phyloP scores from a whole-genome alignment of 768 basidiomycete genomes.

The Leccinum variicolor region DNA sequence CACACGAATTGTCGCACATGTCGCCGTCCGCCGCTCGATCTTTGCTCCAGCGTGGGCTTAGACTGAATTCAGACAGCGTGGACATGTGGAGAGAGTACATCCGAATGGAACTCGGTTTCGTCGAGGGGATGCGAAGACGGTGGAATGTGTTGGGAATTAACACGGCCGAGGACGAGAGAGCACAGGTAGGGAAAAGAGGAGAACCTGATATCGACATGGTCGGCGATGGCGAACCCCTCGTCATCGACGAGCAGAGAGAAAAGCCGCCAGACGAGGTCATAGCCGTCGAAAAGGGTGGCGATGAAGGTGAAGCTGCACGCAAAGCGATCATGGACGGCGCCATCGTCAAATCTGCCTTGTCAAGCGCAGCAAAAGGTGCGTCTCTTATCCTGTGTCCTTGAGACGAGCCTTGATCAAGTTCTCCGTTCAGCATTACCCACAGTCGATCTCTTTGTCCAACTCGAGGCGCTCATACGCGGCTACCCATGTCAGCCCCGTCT shows the following conservation, averaged over 20 bases:
- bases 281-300: conserved; percentile 37
- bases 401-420: conserved; percentile 9
- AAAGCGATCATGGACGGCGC: conserved; percentile 72
- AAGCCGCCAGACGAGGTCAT: conserved; percentile 25
- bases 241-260: conserved; percentile 22
- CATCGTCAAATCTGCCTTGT: conserved; percentile 75
- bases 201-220: conserved; percentile 26
- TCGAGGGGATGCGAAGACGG: conserved; percentile 73
- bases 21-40: conserved; percentile 79
- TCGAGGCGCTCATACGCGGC: conserved; percentile 39
- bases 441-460: conserved; percentile 38
- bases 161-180: conserved; percentile 11
- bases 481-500: conserved; percentile 43
- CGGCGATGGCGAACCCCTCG: conserved; percentile 6
- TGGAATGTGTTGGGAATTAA: conserved; percentile 78
- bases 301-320: conserved; percentile 53
- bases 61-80: conserved; percentile 67
- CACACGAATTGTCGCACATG: conserved; percentile 72
- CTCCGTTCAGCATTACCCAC: conserved; percentile 36
- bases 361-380: conserved; percentile 70
- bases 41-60: conserved; percentile 80
- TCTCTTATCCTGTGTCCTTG: conserved; percentile 14
- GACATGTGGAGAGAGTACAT: conserved; percentile 90
- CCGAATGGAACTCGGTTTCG: conserved; percentile 84
- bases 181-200: conserved; percentile 15